Conservation (phyloP, 2,329 filamentous ascomycete genomes). For the Botrytis squamosa region DNA sequence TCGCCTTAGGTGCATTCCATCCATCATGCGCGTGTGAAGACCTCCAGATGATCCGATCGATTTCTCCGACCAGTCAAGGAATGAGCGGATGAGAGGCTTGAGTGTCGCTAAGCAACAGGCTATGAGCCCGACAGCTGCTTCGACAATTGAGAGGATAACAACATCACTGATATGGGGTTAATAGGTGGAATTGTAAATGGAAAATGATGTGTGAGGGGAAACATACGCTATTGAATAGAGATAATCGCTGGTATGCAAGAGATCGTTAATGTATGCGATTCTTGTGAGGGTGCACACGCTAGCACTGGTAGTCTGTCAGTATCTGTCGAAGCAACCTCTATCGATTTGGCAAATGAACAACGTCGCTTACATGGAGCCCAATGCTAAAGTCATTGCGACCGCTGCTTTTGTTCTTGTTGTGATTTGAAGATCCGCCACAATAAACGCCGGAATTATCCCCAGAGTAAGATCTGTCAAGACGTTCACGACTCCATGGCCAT, state of each 20-base stretch:
- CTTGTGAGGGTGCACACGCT: conserved; percentile 36
- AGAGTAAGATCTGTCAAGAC: conserved; percentile 43
- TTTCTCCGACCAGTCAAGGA: conserved; percentile 25
- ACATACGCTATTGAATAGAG: conserved; percentile 31
- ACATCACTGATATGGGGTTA: not conserved
- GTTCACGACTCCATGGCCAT: conserved; percentile 42
- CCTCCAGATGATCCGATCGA: not conserved
- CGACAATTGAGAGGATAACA: conserved; percentile 28
- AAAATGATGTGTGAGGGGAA: conserved; percentile 25
- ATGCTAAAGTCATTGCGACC: conserved; percentile 35
- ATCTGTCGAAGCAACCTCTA: not conserved
- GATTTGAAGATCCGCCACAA: conserved; percentile 44
- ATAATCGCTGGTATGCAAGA: conserved; percentile 30
- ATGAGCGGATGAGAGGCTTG: conserved; percentile 31
- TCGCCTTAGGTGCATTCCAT: not conserved
- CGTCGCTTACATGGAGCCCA: conserved; percentile 42
- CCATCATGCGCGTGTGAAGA: conserved; percentile 4
- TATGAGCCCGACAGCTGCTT: conserved; percentile 33
- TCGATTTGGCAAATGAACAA: not conserved
- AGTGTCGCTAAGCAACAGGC: conserved; percentile 32
- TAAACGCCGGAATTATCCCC: conserved; percentile 42
- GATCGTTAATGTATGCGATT: conserved; percentile 32
- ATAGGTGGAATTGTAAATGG: not conserved
- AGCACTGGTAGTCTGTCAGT: conserved; percentile 26
- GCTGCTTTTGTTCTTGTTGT: conserved; percentile 42